Evolutionary conservation across 768 basidiomycete genomes (phyloP).

Genomic region (Rhizopogon rudus): DNA sequence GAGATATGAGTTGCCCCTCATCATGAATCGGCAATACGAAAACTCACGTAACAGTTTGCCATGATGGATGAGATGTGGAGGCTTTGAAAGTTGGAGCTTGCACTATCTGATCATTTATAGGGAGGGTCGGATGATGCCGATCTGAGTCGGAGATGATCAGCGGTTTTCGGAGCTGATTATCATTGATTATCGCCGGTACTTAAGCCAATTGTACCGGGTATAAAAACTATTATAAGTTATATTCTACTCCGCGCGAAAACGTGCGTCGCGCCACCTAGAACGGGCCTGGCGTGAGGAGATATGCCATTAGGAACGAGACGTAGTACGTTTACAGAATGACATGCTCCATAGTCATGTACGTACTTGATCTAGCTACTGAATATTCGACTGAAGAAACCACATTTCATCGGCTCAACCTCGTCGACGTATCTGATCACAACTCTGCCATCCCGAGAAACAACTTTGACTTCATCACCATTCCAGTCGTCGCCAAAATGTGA

Average conservation of each 20-base stretch:
- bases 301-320: no score
- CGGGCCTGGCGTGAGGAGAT: no score
- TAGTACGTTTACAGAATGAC: no score
- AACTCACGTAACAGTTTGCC: conserved; percentile 15
- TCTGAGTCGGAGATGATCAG: conserved; percentile 11
- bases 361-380: conserved; percentile 4
- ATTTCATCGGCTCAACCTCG: conserved; percentile 16
- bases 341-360: neutral
- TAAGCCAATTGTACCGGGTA: no score
- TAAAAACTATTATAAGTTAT: no score
- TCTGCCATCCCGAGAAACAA: conserved; percentile 32
- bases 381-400: conserved; percentile 9
- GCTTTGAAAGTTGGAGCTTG: neutral
- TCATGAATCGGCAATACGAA: neutral
- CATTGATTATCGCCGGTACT: neutral
- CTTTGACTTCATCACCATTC: conserved; percentile 34
- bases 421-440: conserved; percentile 35
- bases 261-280: no score
- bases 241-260: no score
- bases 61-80: conserved; percentile 10
- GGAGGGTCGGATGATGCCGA: conserved; percentile 13
- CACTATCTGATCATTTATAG: conserved; percentile 7
- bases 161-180: conserved; percentile 11
- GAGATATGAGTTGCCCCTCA: neutral
- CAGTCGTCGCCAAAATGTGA: conserved; percentile 25